Percentiles rank a stretch among this genome's conserved stretches.
phyloP scores from a whole-genome alignment of 257 asterid species.

The Solanum rostratum region DNA sequence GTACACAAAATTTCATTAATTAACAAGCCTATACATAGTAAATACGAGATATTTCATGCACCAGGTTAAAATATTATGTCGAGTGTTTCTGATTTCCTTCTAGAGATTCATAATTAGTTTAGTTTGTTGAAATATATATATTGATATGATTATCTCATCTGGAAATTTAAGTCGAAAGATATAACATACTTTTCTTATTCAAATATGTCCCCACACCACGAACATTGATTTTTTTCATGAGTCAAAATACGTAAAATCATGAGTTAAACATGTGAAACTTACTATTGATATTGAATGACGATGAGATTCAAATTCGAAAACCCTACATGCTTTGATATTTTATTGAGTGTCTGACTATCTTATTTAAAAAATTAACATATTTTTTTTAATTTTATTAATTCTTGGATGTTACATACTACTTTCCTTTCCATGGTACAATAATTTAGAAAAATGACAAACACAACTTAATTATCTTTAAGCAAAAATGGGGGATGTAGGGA shows the following conservation, averaged over 20 bases:
- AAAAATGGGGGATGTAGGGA: not conserved
- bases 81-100: not conserved
- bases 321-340: too few relatives aligned
- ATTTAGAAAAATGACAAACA: not conserved
- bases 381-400: not conserved
- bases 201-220: not conserved
- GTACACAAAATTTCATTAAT: slow-evolving; percentile 9
- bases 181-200: not conserved
- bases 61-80: not conserved
- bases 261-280: not conserved
- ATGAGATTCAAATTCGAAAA: not conserved
- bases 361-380: not conserved
- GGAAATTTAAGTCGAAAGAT: too few relatives aligned
- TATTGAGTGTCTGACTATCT: not conserved
- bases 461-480: not conserved
- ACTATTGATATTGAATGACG: not conserved
- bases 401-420: not conserved
- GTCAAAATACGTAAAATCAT: not conserved
- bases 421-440: not conserved
- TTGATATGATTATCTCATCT: not conserved
- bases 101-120: not conserved
- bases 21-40: not conserved
- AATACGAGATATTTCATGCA: not conserved
- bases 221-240: not conserved
- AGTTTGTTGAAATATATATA: not conserved